Conservation (phyloP, 805 yeast species). For the Candida succiphila region DNA sequence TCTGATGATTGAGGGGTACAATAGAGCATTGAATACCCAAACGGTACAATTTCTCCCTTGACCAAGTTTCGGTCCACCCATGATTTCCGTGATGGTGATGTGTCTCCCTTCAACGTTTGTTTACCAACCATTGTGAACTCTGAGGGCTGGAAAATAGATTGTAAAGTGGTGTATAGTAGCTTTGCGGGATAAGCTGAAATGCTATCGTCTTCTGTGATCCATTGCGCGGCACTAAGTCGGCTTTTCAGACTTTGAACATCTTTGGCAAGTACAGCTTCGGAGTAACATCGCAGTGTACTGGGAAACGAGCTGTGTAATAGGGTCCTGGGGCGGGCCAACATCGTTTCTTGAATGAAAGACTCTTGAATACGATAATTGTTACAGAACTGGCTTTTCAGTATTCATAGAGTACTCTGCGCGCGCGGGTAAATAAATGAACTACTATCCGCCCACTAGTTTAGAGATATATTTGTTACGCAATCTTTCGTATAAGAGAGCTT, state of each 20-base stretch:
- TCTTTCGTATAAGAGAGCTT: too few relatives aligned
- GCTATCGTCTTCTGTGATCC: conserved; percentile 18
- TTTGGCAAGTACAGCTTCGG: too few relatives aligned
- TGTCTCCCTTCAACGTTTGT: not conserved
- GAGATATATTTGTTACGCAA: too few relatives aligned
- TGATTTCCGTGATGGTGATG: not conserved
- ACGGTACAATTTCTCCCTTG: conserved; percentile 19
- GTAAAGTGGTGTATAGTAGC: conserved; percentile 17
- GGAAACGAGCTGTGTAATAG: too few relatives aligned
- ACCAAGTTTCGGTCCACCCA: conserved; percentile 8
- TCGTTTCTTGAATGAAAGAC: too few relatives aligned
- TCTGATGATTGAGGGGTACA: conserved; percentile 50
- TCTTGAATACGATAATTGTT: too few relatives aligned
- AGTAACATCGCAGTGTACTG: not conserved
- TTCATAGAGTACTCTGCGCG: too few relatives aligned
- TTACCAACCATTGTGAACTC: conserved; percentile 7
- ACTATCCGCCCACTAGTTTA: too few relatives aligned
- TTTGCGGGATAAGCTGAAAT: conserved; percentile 17
- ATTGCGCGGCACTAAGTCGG: conserved; percentile 9
- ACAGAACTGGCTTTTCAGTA: too few relatives aligned
- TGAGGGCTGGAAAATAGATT: conserved; percentile 11
- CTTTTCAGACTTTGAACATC: too few relatives aligned
- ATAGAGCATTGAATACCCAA: conserved; percentile 59
- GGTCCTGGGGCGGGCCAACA: too few relatives aligned
- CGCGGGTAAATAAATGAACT: too few relatives aligned